phyloP scores from a whole-genome alignment of 2,329 filamentous ascomycete genomes.

The Thielaviopsis ethacetica region DNA sequence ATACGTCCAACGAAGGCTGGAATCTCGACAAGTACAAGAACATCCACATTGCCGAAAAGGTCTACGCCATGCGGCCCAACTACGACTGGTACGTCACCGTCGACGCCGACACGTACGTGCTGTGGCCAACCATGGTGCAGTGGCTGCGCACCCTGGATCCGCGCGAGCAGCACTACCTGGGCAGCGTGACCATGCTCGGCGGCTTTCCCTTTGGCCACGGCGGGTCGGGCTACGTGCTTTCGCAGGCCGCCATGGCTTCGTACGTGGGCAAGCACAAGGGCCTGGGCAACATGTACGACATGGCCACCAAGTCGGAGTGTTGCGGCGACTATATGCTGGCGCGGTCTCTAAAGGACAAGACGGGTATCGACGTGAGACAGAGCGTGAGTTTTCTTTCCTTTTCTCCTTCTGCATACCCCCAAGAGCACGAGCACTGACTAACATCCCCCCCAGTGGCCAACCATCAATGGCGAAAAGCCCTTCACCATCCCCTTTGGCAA shows the following conservation, averaged over 20 bases:
- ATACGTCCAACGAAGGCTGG: slow-evolving; percentile 27
- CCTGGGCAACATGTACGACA: slow-evolving; percentile 31
- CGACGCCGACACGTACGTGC: slow-evolving; percentile 41
- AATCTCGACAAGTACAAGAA: slow-evolving; percentile 46
- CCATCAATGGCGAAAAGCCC: slow-evolving; percentile 39
- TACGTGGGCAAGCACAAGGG: slow-evolving; percentile 26
- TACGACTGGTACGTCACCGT: slow-evolving; percentile 45
- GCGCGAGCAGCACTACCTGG: slow-evolving; percentile 29
- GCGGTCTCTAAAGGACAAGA: slow-evolving; percentile 27
- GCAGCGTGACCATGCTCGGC: slow-evolving; percentile 28
- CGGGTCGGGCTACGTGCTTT: slow-evolving; percentile 38
- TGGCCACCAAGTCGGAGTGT: slow-evolving; percentile 23
- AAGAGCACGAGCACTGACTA: too few species aligned
- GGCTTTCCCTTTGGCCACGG: slow-evolving; percentile 35
- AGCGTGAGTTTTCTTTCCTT: slow-evolving; percentile 22
- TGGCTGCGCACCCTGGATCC: slow-evolving; percentile 31
- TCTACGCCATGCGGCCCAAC: slow-evolving; percentile 30
- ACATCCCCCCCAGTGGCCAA: slow-evolving; percentile 28
- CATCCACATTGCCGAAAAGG: slow-evolving; percentile 40
- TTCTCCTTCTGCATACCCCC: too few species aligned
- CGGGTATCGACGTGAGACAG: slow-evolving; percentile 25
- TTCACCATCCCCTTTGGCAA: slow-evolving; percentile 29
- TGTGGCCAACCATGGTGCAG: slow-evolving; percentile 33
- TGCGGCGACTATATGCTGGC: slow-evolving; percentile 37
- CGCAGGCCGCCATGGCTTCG: slow-evolving; percentile 32